Base-by-base conservation (phyloP, 164 flowering plant species). In the Saururus chinensis region DNA sequence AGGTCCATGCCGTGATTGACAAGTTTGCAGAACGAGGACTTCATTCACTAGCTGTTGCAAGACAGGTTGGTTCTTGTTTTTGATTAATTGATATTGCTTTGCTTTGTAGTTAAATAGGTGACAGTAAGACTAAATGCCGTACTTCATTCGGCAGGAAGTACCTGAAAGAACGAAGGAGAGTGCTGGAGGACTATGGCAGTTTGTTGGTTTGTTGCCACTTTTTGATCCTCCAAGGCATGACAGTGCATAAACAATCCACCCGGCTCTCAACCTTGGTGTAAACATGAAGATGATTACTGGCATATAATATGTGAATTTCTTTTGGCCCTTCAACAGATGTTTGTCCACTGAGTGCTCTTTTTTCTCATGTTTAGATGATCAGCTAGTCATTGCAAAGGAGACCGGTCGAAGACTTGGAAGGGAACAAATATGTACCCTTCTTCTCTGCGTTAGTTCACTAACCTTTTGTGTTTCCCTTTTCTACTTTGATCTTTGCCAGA, bases 361-460 rank as follows among this genome's bases (percentile, higher is more conserved):
- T 22, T n/a, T 51, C 51, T 54, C 9, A 26, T 53, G n/a, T 66
- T 26, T 66, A 75, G 79, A 77, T 1, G 80, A 76, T 64, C 80
- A 76, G 64, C 76, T 77, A 55, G 80, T 78, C 17, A 77, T 77
- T 62, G 80, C 72, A 23, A 77, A 77, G 60, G 80, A 77, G 64
- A 77, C 77, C 1, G 77, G 80, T 4, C 64, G 80, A 54, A 69
- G 80, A 61, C 80, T 77, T 22, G 80, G 80, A 40, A 77, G 80
- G 80, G 78, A 17, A 77, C 78, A 56, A 77, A 77, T 66, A 77
- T 77, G 80, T 77, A 77, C 40, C 80, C 80, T 26, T 77, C 80
- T 5, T n/a, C n/a, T n/a, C n/a, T n/a, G n/a, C n/a, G n/a, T n/a
- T n/a, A n/a, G n/a, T n/a, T n/a, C n/a, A n/a, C n/a, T n/a, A n/a